phyloP scores from a whole-genome alignment of 768 basidiomycete species.

The Mycena amicta region DNA sequence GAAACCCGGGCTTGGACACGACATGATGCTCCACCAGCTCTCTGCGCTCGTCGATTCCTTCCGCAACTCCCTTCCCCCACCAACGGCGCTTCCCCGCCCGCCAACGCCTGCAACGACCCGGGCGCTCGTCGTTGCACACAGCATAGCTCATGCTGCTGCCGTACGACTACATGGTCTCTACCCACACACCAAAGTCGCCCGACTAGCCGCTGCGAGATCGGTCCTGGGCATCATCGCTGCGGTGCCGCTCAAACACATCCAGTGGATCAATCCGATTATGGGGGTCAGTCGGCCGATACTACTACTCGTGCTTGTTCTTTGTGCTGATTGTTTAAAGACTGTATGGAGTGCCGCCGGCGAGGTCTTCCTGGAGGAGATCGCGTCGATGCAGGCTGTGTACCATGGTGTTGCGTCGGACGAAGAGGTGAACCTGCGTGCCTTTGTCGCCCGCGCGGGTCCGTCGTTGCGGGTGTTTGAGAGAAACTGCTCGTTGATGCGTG shows the following conservation, averaged over 20 bases:
- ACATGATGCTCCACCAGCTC: constrained; percentile 20
- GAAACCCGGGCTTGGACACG: constrained; percentile 23
- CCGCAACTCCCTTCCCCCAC: constrained; percentile 16
- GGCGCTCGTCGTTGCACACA: constrained; percentile 32
- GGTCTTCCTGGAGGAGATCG: neutral
- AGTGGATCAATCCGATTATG: neutral
- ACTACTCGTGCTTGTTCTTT: neutral
- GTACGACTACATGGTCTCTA: constrained; percentile 39
- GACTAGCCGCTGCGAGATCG: neutral
- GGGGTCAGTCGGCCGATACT: neutral
- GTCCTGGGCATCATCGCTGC: neutral
- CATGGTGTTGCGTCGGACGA: neutral
- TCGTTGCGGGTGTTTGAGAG: neutral
- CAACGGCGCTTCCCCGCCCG: neutral
- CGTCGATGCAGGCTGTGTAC: neutral
- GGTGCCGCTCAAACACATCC: neutral
- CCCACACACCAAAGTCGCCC: neutral
- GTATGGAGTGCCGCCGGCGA: neutral
- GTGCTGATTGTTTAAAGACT: neutral
- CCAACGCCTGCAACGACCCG: neutral
- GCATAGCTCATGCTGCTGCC: constrained; percentile 34
- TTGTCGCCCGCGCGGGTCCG: neutral
- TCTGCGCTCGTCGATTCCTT: constrained; percentile 26
- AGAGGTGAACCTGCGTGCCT: neutral
- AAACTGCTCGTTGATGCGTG: neutral